A percentile compares a stretch with the other conserved stretches of the same genome.
These are phyloP conservation scores for Eucalyptus cloeziana DNA, from an alignment of 345 rosid genomes.

Conservation along the genomic window DNA sequence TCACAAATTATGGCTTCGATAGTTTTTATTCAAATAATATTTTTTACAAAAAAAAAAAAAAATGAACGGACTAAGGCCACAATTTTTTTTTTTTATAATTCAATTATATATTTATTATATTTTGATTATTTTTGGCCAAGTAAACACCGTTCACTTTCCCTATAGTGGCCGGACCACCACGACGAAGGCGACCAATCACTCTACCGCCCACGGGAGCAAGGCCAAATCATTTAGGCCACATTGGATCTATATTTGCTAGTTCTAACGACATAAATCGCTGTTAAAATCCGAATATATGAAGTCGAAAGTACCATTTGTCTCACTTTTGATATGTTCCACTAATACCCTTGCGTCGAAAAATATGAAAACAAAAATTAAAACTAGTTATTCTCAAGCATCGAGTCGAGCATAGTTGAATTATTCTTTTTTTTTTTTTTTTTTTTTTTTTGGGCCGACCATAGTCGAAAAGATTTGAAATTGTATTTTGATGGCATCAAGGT, in stretches of 20 bases:
- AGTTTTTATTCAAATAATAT: neutral
- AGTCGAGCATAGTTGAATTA: neutral
- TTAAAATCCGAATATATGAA: neutral
- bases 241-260: neutral
- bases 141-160: neutral
- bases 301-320: neutral
- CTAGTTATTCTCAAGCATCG: neutral
- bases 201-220: neutral
- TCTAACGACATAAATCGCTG: neutral
- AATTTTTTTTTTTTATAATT: neutral
- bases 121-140: neutral
- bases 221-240: neutral
- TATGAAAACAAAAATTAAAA: neutral
- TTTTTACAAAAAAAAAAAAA: no score
- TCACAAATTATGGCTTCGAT: neutral
- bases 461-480: neutral
- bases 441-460: neutral
- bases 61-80: no score
- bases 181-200: neutral
- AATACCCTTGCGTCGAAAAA: neutral
- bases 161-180: fast-evolving
- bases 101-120: no score
- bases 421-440: fast-evolving
- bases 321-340: neutral
- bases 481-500: neutral